Evolutionary conservation across 73 alveolate genomes (phyloP), one percentile per base, ranked within the genome.

Genomic region (Paramecium sexaurelia): DNA sequence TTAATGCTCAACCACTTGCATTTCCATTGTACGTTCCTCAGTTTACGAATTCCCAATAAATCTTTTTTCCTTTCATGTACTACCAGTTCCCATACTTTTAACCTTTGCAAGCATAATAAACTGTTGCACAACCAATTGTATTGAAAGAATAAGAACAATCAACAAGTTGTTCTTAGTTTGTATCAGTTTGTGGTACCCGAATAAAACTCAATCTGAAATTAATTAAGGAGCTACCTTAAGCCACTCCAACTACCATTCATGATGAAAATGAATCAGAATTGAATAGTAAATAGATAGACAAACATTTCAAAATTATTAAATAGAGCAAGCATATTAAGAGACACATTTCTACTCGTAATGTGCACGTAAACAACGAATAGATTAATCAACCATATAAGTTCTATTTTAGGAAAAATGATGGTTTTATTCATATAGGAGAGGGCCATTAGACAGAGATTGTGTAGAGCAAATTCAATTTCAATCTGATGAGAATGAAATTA

Each of bases 281-380:
- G 3, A 61, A 61, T 13, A 26, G n/a, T 15, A 32, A 61, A 32
- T 6, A 26, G 43, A 61, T 61, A 22, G 83, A 61, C 11, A 26
- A 61, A 26, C 83, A 29, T 29, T 61, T 61, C 33, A 32, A 26
- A 61, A 61, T 61, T 3, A 61, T 26, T 22, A 61, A 32, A 61
- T 29, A 61, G 83, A 61, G 47, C 26, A 61, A 61, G 26, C 22
- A 26, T 61, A 24, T 61, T 4, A 61, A 32, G 11, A 61, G 83
- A 61, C 83, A 32, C n/a, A 61, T 61, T 11, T 61, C 83, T 11
- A 61, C 83, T 61, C 39, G 83, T 26, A 61, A 61, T 61, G 83
- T 61, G 5, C 47, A 61, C 15, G 83, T 29, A 29, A 61, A 26
- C 26, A 32, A 6, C 20, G 83, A 29, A 11, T 61, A 61, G 83